Evolutionary conservation across 176 grass and related monocot genomes (phyloP).

Genomic region (Neostapfia colusana): DNA sequence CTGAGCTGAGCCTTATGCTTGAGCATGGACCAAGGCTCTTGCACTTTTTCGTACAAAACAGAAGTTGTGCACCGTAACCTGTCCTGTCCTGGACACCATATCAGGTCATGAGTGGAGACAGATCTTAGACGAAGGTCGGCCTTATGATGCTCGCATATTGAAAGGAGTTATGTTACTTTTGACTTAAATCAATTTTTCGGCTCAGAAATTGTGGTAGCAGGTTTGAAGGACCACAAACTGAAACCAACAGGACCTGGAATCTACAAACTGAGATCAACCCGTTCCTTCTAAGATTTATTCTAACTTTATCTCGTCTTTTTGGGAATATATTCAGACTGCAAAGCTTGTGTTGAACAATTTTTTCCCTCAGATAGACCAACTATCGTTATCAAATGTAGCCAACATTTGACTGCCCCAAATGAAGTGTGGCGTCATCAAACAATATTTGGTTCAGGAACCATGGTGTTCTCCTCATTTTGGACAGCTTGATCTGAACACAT

Average conservation of each 20-base stretch:
- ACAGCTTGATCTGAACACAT: constrained; percentile 14
- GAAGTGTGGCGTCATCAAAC: background rate
- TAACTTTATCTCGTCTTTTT: background rate
- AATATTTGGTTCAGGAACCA: constrained; percentile 19
- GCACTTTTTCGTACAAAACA: constrained; percentile 42
- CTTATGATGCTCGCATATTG: background rate
- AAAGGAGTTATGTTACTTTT: background rate
- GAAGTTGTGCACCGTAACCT: background rate
- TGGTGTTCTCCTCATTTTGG: background rate
- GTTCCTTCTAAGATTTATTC: background rate
- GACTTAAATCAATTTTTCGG: background rate
- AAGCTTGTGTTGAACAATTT: background rate
- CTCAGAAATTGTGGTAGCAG: background rate
- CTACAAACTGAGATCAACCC: background rate
- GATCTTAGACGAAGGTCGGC: background rate
- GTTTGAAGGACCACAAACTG: background rate
- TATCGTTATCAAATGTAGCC: background rate
- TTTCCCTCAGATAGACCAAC: background rate
- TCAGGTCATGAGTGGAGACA: constrained; percentile 9
- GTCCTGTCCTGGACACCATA: background rate
- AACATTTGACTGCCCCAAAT: background rate
- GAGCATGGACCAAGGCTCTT: constrained; percentile 42
- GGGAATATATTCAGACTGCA: background rate
- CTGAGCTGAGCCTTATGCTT: constrained; percentile 33
- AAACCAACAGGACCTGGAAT: background rate